A percentile compares a stretch with the other conserved stretches of the same genome.
These are phyloP conservation scores for Pachysandra terminalis DNA, from an alignment of 164 flowering plant genomes.

Conservation along the genomic window DNA sequence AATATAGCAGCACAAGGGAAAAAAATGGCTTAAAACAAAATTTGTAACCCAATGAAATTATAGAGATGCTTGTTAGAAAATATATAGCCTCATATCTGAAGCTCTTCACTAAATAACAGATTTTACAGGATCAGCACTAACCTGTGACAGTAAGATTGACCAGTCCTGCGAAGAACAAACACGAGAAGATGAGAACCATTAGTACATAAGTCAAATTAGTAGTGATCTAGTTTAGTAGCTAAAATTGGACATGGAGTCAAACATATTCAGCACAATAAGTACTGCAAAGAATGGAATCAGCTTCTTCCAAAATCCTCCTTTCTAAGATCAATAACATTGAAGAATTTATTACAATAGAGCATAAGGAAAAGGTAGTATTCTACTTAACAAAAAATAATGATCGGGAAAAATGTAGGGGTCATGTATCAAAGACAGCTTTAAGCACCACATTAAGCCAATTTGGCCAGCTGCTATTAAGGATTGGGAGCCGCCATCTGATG, in stretches of 20 bases:
- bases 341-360: too few relatives aligned
- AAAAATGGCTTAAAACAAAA: not conserved
- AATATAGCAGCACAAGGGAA: not conserved
- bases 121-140: constrained; percentile 19
- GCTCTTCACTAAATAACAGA: not conserved
- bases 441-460: too few relatives aligned
- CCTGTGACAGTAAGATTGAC: constrained; percentile 69
- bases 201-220: not conserved
- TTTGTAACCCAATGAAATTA: too few relatives aligned
- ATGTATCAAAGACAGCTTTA: too few relatives aligned
- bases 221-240: not conserved
- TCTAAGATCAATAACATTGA: too few relatives aligned
- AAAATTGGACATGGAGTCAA: not conserved
- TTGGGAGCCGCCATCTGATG: too few relatives aligned
- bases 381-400: too few relatives aligned
- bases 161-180: constrained; percentile 44
- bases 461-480: too few relatives aligned
- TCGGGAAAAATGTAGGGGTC: too few relatives aligned
- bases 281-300: not conserved
- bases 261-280: not conserved
- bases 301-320: not conserved
- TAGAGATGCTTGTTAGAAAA: too few relatives aligned
- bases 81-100: not conserved
- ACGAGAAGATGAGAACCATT: constrained; percentile 5
- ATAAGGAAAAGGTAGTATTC: too few relatives aligned